These are phyloP conservation scores for Backusella westeae DNA, from an alignment of 192 early-diverging fungal genomes.

Conservation along the genomic window DNA sequence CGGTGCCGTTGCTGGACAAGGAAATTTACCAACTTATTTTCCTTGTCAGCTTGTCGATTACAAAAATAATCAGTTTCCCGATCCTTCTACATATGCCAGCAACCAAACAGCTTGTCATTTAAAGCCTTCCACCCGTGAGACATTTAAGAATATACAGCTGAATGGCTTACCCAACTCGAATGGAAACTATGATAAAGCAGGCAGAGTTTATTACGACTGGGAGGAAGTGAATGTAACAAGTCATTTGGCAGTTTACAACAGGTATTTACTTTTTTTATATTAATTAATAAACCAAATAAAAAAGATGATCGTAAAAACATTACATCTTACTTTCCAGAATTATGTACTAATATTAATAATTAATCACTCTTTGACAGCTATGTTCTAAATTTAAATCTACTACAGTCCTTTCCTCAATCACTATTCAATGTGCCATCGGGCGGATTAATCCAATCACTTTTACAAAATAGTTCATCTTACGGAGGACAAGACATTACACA, in stretches of 20 bases:
- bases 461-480: conserved; percentile 7
- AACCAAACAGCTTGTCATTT: conserved; percentile 37
- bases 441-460: conserved; percentile 27
- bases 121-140: conserved; percentile 10
- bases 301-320: background rate
- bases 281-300: background rate
- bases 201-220: conserved; percentile 37
- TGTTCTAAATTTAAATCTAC: conserved; percentile 35
- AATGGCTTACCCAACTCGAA: conserved; percentile 21
- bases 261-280: conserved; percentile 18
- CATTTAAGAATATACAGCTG: conserved; percentile 1
- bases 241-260: conserved; percentile 34
- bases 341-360: conserved; percentile 1
- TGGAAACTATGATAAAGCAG: conserved; percentile 30
- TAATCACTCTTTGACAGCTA: conserved; percentile 24
- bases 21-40: conserved; percentile 29
- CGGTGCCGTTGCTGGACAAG: conserved; percentile 11
- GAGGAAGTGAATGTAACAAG: conserved; percentile 23
- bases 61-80: conserved; percentile 12
- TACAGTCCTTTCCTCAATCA: conserved; percentile 24
- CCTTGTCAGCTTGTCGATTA: conserved; percentile 33
- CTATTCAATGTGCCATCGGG: conserved; percentile 22
- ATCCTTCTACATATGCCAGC: conserved; percentile 8
- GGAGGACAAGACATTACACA: conserved; percentile 58
- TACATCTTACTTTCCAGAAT: background rate